phyloP scores from a whole-genome alignment of 225 moss, liverwort and hornwort species.

The Bryum argenteum region DNA sequence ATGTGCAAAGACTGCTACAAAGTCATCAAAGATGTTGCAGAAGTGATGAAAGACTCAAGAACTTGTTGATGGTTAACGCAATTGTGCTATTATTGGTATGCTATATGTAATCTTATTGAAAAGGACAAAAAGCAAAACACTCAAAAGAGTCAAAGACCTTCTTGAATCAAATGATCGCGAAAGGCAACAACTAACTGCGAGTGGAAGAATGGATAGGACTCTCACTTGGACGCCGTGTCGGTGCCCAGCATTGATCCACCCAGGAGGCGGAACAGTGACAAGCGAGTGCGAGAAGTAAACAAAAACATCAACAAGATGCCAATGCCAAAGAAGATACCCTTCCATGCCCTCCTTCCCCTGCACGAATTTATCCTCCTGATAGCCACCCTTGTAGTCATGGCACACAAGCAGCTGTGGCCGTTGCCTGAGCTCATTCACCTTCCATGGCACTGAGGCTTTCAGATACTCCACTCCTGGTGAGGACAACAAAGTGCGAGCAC shows the following conservation, averaged over 20 bases:
- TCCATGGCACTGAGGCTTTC: slow-evolving; percentile 62
- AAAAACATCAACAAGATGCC: slow-evolving; percentile 87
- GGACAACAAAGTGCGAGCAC: slow-evolving; percentile 34
- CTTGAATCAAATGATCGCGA: too few species aligned
- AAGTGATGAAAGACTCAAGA: too few species aligned
- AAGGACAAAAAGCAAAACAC: too few species aligned
- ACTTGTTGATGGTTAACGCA: background rate
- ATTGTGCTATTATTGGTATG: background rate
- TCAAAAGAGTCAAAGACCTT: too few species aligned
- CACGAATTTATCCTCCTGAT: slow-evolving; percentile 55
- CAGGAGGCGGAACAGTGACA: slow-evolving; percentile 83
- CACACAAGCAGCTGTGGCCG: slow-evolving; percentile 81
- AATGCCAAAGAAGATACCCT: slow-evolving; percentile 72
- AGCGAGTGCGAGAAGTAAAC: slow-evolving; percentile 92
- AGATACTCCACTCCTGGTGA: slow-evolving; percentile 60
- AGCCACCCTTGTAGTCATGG: slow-evolving; percentile 70
- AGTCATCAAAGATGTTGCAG: background rate
- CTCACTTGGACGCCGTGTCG: slow-evolving; percentile 88
- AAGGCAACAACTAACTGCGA: too few species aligned
- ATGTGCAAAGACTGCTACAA: background rate
- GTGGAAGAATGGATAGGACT: background rate
- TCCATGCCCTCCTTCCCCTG: slow-evolving; percentile 43
- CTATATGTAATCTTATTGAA: too few species aligned
- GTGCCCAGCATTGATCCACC: slow-evolving; percentile 94
- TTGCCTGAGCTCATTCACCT: slow-evolving; percentile 11